phyloP scores from a whole-genome alignment of 306 rosid species.

The Canavalia gladiata region DNA sequence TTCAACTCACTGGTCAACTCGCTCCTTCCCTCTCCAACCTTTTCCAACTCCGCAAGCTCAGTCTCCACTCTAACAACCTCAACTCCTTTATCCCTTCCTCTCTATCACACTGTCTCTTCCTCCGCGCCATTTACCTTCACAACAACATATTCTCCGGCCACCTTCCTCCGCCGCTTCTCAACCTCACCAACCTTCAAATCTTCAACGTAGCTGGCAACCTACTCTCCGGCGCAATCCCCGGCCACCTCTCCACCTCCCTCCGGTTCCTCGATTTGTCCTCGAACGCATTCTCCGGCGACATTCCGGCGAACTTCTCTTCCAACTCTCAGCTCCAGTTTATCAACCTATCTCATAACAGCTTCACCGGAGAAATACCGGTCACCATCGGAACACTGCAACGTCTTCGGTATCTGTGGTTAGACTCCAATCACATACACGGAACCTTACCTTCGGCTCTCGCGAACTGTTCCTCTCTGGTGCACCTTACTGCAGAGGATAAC shows the following conservation, averaged over 20 bases:
- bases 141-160: slow-evolving; percentile 71
- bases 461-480: slow-evolving; percentile 71
- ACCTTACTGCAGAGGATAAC: slow-evolving; percentile 69
- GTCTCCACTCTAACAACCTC: slow-evolving; percentile 79
- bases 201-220: slow-evolving; percentile 68
- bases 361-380: slow-evolving; percentile 71
- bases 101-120: slow-evolving; percentile 65
- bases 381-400: slow-evolving; percentile 56
- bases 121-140: slow-evolving; percentile 78
- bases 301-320: slow-evolving; percentile 63
- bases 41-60: slow-evolving; percentile 62
- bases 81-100: slow-evolving; percentile 75
- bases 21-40: slow-evolving; percentile 56
- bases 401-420: slow-evolving; percentile 66
- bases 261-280: slow-evolving; percentile 67
- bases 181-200: slow-evolving; percentile 77
- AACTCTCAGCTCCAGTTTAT: slow-evolving; percentile 67
- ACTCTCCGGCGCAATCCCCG: slow-evolving; percentile 61
- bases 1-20: slow-evolving; percentile 70
- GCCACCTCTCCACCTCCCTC: slow-evolving; percentile 55
- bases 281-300: slow-evolving; percentile 68
- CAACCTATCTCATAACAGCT: slow-evolving; percentile 66
- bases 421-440: slow-evolving; percentile 66
- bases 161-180: slow-evolving; percentile 62
- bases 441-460: slow-evolving; percentile 77